phyloP scores from a whole-genome alignment of 768 basidiomycete genomes.

The Asterophora lycoperdoides region DNA sequence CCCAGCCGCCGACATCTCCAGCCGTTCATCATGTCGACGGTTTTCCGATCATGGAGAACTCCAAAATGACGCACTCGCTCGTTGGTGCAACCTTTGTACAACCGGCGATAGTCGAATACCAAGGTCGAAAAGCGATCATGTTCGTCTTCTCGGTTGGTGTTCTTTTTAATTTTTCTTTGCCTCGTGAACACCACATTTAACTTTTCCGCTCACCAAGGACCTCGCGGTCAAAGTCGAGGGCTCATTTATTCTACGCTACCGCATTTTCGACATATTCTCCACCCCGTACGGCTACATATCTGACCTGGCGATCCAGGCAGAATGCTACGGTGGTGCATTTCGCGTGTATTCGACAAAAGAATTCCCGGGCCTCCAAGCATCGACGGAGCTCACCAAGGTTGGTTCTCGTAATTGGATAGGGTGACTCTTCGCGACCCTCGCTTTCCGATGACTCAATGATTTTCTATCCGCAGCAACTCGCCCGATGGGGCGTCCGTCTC shows the following conservation, averaged over 20 bases:
- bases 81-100: constrained; percentile 62
- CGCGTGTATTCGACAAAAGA: constrained; percentile 69
- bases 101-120: constrained; percentile 49
- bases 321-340: constrained; percentile 61
- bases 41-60: constrained; percentile 42
- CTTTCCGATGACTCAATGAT: neutral
- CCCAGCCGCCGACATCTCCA: constrained; percentile 14
- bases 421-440: neutral
- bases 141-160: constrained; percentile 61
- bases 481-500: constrained; percentile 53
- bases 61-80: constrained; percentile 48
- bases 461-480: constrained; percentile 36
- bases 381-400: constrained; percentile 67
- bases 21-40: constrained; percentile 41
- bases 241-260: constrained; percentile 59
- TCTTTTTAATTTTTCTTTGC: constrained; percentile 1
- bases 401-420: constrained; percentile 5
- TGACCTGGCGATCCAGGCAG: constrained; percentile 50
- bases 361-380: constrained; percentile 63
- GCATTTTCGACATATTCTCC: constrained; percentile 59
- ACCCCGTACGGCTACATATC: constrained; percentile 22
- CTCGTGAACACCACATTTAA: neutral
- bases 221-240: constrained; percentile 70
- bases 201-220: constrained; percentile 39
- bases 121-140: constrained; percentile 50